phyloP scores from a whole-genome alignment of 176 grass and related monocot genomes.

The Cenchrus americanus region DNA sequence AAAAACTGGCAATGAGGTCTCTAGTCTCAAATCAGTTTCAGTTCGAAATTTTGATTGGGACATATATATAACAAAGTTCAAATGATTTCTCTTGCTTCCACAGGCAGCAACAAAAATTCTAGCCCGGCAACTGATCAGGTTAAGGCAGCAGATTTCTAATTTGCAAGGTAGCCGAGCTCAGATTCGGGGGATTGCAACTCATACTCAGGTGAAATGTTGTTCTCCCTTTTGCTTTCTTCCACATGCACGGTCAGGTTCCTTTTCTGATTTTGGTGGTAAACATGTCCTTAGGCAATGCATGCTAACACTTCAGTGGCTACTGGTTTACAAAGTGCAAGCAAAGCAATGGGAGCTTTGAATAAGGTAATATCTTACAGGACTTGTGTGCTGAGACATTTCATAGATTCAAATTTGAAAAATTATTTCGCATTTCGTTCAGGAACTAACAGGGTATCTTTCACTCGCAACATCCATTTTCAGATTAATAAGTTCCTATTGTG shows the following conservation, averaged over 20 bases:
- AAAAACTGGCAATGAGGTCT: conserved; percentile 96
- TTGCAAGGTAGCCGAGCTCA: conserved; percentile 94
- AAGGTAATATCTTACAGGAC: conserved; percentile 60
- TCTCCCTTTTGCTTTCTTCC: conserved; percentile 35
- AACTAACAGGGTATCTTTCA: conserved; percentile 8
- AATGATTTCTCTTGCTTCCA: conserved; percentile 31
- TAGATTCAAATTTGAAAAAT: conserved; percentile 12
- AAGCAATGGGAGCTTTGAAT: conserved; percentile 92
- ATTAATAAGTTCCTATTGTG: conserved; percentile 6
- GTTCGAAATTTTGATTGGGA: not conserved
- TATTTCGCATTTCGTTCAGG: not conserved
- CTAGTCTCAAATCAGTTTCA: conserved; percentile 37
- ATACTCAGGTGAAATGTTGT: conserved; percentile 73
- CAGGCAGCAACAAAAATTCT: conserved; percentile 90
- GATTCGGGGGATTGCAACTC: conserved; percentile 82
- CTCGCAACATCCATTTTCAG: conserved; percentile 12
- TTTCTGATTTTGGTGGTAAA: conserved; percentile 29
- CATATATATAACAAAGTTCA: conserved; percentile 1
- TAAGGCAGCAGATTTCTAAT: conserved; percentile 95
- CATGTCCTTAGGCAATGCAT: conserved; percentile 71
- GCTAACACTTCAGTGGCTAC: conserved; percentile 90
- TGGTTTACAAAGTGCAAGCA: conserved; percentile 84
- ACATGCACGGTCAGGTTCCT: not conserved
- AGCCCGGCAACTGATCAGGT: conserved; percentile 82
- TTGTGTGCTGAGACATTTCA: conserved; percentile 6